phyloP scores from a whole-genome alignment of 306 rosid genomes.

The Cercis canadensis region DNA sequence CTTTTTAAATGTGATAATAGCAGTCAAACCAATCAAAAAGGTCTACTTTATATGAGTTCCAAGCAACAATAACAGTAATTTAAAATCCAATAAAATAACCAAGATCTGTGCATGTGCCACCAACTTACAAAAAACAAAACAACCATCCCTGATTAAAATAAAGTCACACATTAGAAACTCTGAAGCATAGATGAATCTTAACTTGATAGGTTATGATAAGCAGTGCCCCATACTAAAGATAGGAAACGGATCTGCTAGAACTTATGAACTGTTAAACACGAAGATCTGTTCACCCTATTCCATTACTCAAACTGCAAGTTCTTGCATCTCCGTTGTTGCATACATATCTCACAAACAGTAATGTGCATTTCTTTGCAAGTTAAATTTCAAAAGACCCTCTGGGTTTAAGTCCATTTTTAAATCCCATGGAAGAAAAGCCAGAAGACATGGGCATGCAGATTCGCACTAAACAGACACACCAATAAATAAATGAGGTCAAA shows the following conservation, averaged over 20 bases:
- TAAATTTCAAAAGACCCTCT: background rate
- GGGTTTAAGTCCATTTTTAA: background rate
- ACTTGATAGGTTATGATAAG: background rate
- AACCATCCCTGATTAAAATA: background rate
- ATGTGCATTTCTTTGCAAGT: background rate
- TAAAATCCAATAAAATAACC: background rate
- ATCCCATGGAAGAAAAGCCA: background rate
- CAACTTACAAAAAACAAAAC: background rate
- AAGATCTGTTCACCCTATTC: background rate
- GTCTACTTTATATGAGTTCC: no score
- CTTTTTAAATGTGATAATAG: no score
- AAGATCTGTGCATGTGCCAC: background rate
- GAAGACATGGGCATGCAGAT: background rate
- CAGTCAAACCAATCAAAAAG: no score
- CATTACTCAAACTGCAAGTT: background rate
- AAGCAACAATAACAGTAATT: background rate
- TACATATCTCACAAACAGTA: background rate
- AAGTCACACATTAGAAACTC: background rate
- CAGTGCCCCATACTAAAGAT: background rate
- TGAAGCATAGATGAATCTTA: background rate
- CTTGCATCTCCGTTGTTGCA: constrained; percentile 3
- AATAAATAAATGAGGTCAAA: background rate
- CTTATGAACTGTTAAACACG: background rate
- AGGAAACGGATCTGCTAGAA: background rate
- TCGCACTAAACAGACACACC: background rate